phyloP scores from a whole-genome alignment of 148 eudicot species.

The Vaccinium darrowii region DNA sequence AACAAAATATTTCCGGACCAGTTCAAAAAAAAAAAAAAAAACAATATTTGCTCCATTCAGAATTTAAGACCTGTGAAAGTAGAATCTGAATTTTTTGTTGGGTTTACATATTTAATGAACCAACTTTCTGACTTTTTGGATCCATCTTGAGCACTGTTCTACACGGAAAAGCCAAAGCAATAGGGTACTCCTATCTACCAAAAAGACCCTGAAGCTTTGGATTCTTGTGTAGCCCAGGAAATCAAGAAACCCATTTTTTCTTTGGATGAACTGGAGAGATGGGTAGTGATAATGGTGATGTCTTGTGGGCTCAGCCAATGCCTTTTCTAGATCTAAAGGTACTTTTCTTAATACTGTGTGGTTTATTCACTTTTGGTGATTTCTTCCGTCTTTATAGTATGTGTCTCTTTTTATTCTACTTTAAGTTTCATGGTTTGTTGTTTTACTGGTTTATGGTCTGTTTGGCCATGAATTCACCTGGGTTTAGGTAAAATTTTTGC shows the following conservation, averaged over 20 bases:
- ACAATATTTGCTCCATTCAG: background rate
- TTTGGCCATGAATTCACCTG: constrained; percentile 26
- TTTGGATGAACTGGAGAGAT: constrained; percentile 24
- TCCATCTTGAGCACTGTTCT: constrained; percentile 9
- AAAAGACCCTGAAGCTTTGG: constrained; percentile 33
- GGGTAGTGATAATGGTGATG: constrained; percentile 40
- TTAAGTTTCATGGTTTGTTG: constrained; percentile 9
- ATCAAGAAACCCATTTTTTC: constrained; percentile 12
- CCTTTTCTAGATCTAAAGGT: constrained; percentile 50
- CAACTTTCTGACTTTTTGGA: constrained; percentile 16
- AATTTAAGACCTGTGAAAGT: background rate
- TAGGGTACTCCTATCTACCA: background rate
- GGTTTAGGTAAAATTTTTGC: constrained; percentile 17
- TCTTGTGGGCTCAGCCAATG: constrained; percentile 52
- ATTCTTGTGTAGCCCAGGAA: constrained; percentile 27
- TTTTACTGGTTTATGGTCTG: constrained; percentile 15
- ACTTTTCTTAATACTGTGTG: constrained; percentile 19
- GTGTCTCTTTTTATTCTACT: constrained; percentile 16
- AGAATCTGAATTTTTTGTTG: background rate
- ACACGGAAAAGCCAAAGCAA: background rate
- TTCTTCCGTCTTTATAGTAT: constrained; percentile 21
- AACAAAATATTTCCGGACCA: no score
- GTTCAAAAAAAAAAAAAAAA: no score
- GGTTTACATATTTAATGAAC: constrained; percentile 7
- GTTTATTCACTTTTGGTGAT: constrained; percentile 13